Evolutionary conservation across 2,329 filamentous ascomycete genomes (phyloP).

Genomic region (Tympanopsis confertula): DNA sequence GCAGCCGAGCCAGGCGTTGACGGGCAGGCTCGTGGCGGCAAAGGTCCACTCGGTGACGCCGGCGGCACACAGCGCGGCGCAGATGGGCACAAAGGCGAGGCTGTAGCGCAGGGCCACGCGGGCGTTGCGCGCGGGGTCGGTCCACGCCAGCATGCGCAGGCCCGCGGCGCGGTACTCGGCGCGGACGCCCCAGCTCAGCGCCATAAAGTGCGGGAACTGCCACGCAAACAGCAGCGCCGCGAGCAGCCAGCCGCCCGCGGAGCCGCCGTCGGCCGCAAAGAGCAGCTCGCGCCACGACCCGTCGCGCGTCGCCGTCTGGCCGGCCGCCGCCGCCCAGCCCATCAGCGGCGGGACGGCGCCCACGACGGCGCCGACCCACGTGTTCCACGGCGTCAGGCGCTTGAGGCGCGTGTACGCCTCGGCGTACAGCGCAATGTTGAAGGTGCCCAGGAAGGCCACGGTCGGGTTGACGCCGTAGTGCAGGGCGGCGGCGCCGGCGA

Average conservation of each 20-base stretch:
- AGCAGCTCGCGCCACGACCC: constrained; percentile 71
- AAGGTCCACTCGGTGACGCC: constrained; percentile 82
- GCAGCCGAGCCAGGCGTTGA: constrained; percentile 76
- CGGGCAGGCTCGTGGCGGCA: constrained; percentile 64
- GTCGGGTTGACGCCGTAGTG: constrained; percentile 92
- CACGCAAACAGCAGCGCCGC: constrained; percentile 79
- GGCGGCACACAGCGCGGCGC: constrained; percentile 64
- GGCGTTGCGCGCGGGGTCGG: constrained; percentile 73
- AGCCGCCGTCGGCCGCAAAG: constrained; percentile 49
- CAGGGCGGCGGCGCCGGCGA: constrained; percentile 58
- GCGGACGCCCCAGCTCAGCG: constrained; percentile 75
- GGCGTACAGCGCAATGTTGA: constrained; percentile 83
- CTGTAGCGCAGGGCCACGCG: constrained; percentile 84
- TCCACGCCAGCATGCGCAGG: constrained; percentile 69
- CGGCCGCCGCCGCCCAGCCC: constrained; percentile 93
- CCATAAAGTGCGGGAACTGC: constrained; percentile 98
- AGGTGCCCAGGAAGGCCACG: constrained; percentile 69
- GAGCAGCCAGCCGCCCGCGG: constrained; percentile 75
- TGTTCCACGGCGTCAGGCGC: constrained; percentile 74
- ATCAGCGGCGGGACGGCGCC: constrained; percentile 91
- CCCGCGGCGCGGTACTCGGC: constrained; percentile 73
- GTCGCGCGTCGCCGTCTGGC: constrained; percentile 67
- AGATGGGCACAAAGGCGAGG: constrained; percentile 75
- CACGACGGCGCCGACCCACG: constrained; percentile 86
- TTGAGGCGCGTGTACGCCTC: constrained; percentile 90